Base-by-base conservation (phyloP, 495 filamentous ascomycete species). In the Thermochaetoides thermophila region DNA sequence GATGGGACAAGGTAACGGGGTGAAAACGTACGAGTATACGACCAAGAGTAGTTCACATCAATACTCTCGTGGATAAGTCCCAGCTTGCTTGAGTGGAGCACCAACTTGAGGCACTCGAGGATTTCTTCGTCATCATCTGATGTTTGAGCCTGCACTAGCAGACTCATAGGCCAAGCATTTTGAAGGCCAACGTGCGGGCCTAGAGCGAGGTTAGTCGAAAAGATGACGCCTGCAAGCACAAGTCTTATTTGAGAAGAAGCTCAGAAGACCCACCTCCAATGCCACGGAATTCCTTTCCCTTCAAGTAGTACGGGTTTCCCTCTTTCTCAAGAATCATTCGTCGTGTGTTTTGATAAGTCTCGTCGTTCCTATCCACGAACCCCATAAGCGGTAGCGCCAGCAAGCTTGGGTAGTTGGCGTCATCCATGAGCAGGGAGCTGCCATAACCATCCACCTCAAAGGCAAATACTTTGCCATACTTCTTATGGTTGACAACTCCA, bases 401-500 rank as follows among this genome's bases (percentile, higher is more conserved):
- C 7, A 99, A 59, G 0, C 84, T 93, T 1, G 89, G 89, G 23
- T 96, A 70, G 43, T 99, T 99, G 9, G 89, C 89, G 51, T 99
- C 89, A 44, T 99, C 89, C 89, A 97, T 96, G 19, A 97, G 54
- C 31, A 93, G 80, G 4, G 73, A 66, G 9, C 81, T 85, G 29
- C 89, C 91, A 44, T 89, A 99, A 1, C 89, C 89, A 50, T 99
- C 89, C 10, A 96, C 84, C 56, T 99, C 89, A 49, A 79, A 99
- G 5, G 89, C 89, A 51, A 93, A 99, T 3, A 99, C 89, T 14
- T 79, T 61, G 18, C 91, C 91, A 42, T 77, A 93, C 26, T 68
- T 76, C 42, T 76, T 69, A 46, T 94, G 84, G 3, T 61, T 55
- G n/a, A 96, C 78, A 9, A 94, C 77, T n/a, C 81, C 89, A 45